Percentiles rank a stretch among this genome's conserved stretches.
These are phyloP conservation scores for Volvox carteri DNA, from an alignment of 163 green algal species.

Conservation along the genomic window DNA sequence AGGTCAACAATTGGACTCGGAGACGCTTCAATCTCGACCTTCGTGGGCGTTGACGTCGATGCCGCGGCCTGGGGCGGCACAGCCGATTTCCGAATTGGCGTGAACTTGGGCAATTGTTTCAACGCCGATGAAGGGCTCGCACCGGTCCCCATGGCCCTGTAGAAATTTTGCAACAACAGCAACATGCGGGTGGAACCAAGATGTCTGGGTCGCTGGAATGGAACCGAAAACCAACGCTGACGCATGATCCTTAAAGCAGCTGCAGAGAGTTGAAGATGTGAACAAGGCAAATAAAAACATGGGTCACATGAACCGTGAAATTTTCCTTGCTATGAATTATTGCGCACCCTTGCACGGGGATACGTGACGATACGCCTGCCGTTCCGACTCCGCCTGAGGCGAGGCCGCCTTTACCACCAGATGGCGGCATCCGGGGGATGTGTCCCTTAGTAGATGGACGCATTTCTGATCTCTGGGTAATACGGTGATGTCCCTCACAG, in stretches of 20 bases:
- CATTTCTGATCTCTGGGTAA: background rate
- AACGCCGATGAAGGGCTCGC: background rate
- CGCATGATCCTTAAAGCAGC: background rate
- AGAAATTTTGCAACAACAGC: too few relatives aligned
- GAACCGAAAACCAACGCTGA: background rate
- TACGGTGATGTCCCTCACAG: background rate
- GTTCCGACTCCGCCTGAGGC: background rate
- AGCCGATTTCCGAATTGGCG: background rate
- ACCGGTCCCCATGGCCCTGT: too few relatives aligned
- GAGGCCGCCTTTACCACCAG: background rate
- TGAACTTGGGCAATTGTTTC: background rate
- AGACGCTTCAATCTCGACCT: background rate
- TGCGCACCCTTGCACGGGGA: background rate
- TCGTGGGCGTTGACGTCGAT: background rate
- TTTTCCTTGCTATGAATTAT: background rate
- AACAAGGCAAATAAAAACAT: background rate
- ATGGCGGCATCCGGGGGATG: background rate
- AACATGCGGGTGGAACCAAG: too few relatives aligned
- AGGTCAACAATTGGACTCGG: too few relatives aligned
- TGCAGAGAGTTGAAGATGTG: background rate
- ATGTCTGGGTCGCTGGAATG: too few relatives aligned
- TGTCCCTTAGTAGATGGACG: background rate
- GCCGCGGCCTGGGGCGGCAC: background rate
- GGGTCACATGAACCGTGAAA: background rate
- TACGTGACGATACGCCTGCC: background rate